These are phyloP conservation scores for Populus hybrid DNA, from an alignment of 441 rosid genomes.

Conservation along the genomic window DNA sequence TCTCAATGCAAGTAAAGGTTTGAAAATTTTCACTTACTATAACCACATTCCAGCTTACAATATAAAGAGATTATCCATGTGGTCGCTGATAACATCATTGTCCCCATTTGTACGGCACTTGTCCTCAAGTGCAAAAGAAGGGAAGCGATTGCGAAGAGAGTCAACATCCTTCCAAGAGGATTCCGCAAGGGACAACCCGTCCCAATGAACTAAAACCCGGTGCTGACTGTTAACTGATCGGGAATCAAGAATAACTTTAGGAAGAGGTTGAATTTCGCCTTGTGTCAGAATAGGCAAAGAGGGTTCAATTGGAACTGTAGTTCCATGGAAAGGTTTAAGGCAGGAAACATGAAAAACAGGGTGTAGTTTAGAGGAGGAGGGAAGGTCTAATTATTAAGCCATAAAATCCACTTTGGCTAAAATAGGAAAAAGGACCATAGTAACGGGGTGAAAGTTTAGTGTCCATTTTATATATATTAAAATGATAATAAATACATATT, in stretches of 20 bases:
- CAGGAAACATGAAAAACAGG: constrained; percentile 13
- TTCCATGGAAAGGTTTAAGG: background rate
- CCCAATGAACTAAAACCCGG: background rate
- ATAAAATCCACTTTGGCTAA: background rate
- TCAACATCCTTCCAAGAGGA: background rate
- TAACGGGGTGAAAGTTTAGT: background rate
- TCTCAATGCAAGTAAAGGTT: no score
- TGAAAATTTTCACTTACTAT: no score
- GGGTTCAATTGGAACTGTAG: background rate
- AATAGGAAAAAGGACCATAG: background rate
- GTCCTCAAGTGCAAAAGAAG: background rate
- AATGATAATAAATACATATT: no score
- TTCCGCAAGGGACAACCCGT: background rate
- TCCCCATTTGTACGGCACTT: background rate
- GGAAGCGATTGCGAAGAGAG: background rate
- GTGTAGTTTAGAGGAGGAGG: background rate
- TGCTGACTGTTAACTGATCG: accelerated
- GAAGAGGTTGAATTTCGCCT: background rate
- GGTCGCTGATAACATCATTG: background rate
- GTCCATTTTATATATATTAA: no score
- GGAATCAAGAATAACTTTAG: background rate
- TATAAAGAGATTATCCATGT: no score
- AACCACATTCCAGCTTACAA: no score
- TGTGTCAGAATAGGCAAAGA: background rate
- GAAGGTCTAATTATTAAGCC: background rate